These are phyloP conservation scores for Penicillium vulpinum DNA, from an alignment of 2,329 filamentous ascomycete genomes.

Conservation along the genomic window DNA sequence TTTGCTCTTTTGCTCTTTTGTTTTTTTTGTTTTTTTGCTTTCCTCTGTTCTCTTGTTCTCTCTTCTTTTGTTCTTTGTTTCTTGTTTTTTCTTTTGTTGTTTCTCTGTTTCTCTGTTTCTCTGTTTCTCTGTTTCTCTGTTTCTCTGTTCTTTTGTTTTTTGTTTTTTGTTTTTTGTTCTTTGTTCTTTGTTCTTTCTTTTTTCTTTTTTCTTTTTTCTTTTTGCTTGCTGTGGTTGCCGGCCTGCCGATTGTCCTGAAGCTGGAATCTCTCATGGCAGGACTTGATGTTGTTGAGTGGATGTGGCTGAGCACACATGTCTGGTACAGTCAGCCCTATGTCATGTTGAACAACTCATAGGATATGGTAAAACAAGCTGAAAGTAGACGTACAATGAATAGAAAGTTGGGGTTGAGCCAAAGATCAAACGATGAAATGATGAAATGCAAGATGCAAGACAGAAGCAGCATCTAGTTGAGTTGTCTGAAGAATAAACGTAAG, in stretches of 20 bases:
- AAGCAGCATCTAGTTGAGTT: not conserved
- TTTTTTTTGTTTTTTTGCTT: not conserved
- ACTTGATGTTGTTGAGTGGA: not conserved
- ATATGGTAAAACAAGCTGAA: no score
- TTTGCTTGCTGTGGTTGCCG: rapidly evolving
- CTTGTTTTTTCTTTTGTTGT: not conserved
- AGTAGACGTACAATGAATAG: not conserved
- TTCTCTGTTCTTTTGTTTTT: not conserved
- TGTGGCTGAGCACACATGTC: not conserved
- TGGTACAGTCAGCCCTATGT: not conserved
- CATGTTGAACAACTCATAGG: not conserved
- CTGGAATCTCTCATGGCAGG: not conserved
- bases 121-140: not conserved
- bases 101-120: no score
- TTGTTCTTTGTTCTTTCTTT: no score
- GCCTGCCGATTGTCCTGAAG: not conserved
- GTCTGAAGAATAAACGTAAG: not conserved
- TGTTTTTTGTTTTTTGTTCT: not conserved
- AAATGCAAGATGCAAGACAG: not conserved
- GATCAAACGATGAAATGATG: not conserved
- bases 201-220: not conserved
- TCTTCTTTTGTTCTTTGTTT: not conserved
- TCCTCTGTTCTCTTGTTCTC: not conserved
- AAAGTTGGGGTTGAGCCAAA: no score
- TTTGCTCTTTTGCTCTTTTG: not conserved